Evolutionary conservation across 371 early-diverging fungal genomes (phyloP).

Genomic region (Massospora cicadina): DNA sequence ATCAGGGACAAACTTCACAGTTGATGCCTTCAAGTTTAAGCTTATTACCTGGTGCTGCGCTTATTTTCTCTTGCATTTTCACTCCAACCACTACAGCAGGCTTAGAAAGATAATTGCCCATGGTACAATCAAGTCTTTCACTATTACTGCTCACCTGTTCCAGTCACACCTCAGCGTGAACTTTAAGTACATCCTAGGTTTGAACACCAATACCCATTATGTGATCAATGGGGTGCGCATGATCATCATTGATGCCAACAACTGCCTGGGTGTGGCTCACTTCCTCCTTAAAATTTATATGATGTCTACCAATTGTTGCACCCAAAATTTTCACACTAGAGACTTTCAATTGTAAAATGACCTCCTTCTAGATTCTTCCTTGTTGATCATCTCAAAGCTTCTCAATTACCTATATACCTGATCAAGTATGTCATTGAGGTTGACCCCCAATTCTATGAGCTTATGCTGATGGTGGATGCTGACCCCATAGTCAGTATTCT

Average conservation of each 20-base stretch:
- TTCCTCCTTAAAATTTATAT: slow-evolving; percentile 52
- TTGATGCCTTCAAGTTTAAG: slow-evolving; percentile 85
- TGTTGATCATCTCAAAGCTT: slow-evolving; percentile 18
- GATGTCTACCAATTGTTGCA: background rate
- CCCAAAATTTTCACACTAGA: slow-evolving; percentile 69
- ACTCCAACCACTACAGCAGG: slow-evolving; percentile 79
- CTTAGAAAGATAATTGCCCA: slow-evolving; percentile 41
- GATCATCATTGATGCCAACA: slow-evolving; percentile 75
- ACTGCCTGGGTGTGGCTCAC: slow-evolving; percentile 82
- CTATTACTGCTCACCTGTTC: slow-evolving; percentile 73
- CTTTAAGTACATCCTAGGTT: slow-evolving; percentile 26
- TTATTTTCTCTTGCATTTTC: slow-evolving; percentile 82
- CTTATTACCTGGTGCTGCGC: slow-evolving; percentile 42
- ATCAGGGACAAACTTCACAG: slow-evolving; percentile 55
- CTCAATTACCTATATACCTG: slow-evolving; percentile 51
- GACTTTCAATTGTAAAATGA: slow-evolving; percentile 69
- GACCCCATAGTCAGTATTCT: no score
- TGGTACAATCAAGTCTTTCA: slow-evolving; percentile 71
- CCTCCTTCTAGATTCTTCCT: slow-evolving; percentile 22
- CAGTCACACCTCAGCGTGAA: slow-evolving; percentile 40
- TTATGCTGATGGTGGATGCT: no score
- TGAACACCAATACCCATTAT: slow-evolving; percentile 55
- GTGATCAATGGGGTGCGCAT: slow-evolving; percentile 36
- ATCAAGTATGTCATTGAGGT: no score
- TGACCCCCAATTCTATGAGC: no score